Base-by-base conservation (phyloP, 2,329 filamentous ascomycete genomes). In the Tolypocladium nubicola region DNA sequence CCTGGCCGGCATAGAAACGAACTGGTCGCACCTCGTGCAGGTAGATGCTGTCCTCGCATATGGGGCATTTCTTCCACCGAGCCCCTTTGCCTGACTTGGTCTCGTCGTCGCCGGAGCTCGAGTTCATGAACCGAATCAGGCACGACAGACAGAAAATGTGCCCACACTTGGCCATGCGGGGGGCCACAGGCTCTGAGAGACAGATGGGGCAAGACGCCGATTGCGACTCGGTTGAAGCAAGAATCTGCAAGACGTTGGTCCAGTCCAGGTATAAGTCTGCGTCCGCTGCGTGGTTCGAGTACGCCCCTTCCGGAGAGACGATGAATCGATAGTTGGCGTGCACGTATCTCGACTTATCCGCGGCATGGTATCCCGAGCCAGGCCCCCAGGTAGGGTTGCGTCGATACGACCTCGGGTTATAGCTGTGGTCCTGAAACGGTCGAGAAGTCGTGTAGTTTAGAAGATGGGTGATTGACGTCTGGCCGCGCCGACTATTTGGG, bases 301-400 rank as follows among this genome's bases (percentile, higher is more conserved):
- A 99, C 66, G 87, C 83, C 58, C 85, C 87, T 57, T 84, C 80
- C 4, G 94, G 93, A 59, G 90, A 86, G 55, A 99, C 92, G 59
- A 99, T 88, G 70, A 99, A 99, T 57, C 94, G 88, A 70, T 99
- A 99, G 71, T 99, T 99, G 62, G 94, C 91, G 71, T 99, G 92
- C 19, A 99, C 81, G 58, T 81, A 93, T 79, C 89, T 86, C 58
- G 92, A 88, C 75, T 97, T 97, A 72, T 99, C 94, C 49, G 86
- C 83, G 16, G 90, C 85, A 71, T 97, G 91, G 71, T 96, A 89
- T 33, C 92, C 91, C 40, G 91, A 96, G 4, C 92, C 90, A 45
- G 89, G 78, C 0, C 90, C 90, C 87, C 89, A 96, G 2, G 87
- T 88, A 50, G 87, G 85, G 70, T 89, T 88, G 56, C 88, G 81